Conservation (phyloP, 352 stramenopile species). For the Phytophthora cactorum region DNA sequence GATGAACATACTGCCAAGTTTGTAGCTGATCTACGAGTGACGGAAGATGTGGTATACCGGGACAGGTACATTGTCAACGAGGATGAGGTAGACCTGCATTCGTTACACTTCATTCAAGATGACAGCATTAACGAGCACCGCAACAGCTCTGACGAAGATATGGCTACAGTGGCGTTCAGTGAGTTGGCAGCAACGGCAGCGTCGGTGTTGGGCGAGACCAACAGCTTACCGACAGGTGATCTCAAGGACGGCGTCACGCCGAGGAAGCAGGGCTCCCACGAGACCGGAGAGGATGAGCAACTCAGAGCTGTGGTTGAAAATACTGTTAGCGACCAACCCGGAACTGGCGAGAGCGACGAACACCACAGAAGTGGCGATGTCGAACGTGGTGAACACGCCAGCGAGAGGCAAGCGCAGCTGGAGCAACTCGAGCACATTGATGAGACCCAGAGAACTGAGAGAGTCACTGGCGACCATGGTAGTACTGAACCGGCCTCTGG, state of each 20-base stretch:
- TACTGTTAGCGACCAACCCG: not conserved
- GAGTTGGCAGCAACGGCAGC: not conserved
- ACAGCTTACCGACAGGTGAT: not conserved
- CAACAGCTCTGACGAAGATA: not conserved
- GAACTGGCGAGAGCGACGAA: not conserved
- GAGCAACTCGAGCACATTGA: not conserved
- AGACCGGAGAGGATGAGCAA: no score
- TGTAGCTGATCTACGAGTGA: constrained; percentile 8
- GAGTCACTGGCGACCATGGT: not conserved
- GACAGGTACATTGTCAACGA: not conserved
- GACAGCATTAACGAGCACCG: not conserved
- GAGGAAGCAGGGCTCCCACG: no score
- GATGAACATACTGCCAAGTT: constrained; percentile 9
- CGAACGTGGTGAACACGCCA: not conserved
- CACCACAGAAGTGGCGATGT: not conserved
- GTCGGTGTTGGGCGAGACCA: not conserved
- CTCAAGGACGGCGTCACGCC: not conserved
- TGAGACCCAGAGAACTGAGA: not conserved
- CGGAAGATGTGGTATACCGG: not conserved
- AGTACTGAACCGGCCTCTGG: not conserved
- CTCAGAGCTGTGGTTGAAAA: no score
- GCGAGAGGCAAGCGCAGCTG: not conserved
- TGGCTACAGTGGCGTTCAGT: not conserved
- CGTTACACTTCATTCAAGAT: not conserved
- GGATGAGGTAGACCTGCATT: not conserved